Conservation (phyloP, 305 asterid genomes). For the Andrographis paniculata region DNA sequence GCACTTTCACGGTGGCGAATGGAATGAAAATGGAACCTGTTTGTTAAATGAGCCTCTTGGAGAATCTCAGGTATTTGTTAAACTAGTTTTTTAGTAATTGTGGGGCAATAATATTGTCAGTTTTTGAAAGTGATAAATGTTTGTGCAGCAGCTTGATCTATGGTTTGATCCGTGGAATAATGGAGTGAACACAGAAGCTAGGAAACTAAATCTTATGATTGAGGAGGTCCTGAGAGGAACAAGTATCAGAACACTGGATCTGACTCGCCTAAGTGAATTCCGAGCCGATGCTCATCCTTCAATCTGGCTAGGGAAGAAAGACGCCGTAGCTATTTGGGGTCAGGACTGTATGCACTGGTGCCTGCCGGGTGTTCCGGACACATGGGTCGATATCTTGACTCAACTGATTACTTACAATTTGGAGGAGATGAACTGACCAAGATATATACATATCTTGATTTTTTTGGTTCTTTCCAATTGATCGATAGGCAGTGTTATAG, state of each 20-base stretch:
- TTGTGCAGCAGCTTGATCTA: conserved; percentile 62
- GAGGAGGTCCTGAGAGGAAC: conserved; percentile 47
- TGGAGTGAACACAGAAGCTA: conserved; percentile 86
- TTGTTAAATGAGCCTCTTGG: conserved; percentile 62
- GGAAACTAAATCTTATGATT: conserved; percentile 52
- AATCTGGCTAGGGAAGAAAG: conserved; percentile 89
- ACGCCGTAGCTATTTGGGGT: conserved; percentile 88
- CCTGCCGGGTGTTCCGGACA: conserved; percentile 94
- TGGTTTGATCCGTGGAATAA: conserved; percentile 81
- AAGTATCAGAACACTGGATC: conserved; percentile 46
- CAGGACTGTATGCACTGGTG: conserved; percentile 99
- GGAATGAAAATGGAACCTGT: conserved; percentile 98
- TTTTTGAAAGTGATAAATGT: conserved; percentile 16
- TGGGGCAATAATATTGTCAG: too few species aligned
- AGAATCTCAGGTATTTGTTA: conserved; percentile 49
- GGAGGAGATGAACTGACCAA: conserved; percentile 28
- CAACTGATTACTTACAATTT: conserved; percentile 46
- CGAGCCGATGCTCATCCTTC: conserved; percentile 97
- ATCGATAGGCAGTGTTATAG: too few species aligned
- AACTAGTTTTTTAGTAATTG: too few species aligned
- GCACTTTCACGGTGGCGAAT: conserved; percentile 91
- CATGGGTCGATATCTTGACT: conserved; percentile 84
- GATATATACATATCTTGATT: too few species aligned
- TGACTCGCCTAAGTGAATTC: conserved; percentile 75
- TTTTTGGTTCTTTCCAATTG: too few species aligned